Evolutionary conservation across 2,329 filamentous ascomycete species (phyloP), one percentile per base, ranked within the genome.

Genomic region (Diaporthe australafricana): DNA sequence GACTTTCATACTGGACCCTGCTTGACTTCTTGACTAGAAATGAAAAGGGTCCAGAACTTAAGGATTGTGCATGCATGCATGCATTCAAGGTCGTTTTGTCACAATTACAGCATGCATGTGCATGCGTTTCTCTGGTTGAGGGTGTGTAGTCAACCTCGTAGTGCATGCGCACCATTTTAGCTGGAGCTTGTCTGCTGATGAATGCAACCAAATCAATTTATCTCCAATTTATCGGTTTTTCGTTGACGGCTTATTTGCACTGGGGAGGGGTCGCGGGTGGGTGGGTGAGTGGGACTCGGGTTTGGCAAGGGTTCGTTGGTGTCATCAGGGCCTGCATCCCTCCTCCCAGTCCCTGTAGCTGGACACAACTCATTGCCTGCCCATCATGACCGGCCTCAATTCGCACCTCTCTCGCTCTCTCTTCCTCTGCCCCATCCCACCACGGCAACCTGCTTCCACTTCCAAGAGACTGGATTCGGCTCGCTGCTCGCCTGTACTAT

Each of bases 151-250:
- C 3, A 14, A 14, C 17, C 11, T 42, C 16, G 5, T 17, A 45
- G 16, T 45, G 20, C 42, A 16, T 45, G 42, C 20, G 53, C n/a
- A 7, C 6, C n/a, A 40, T 20, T 20, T 42, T 57, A 17, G 35
- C 35, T 22, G 14, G 27, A 57, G 35, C n/a, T 40, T 40, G 12
- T 38, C 30, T 55, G n/a, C 16, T 7, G 32, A 8, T 12, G 3
- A 40, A 5, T 5, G 20, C 11, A n/a, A 20, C 5, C 5, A n/a
- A 16, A 16, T 22, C 5, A 27, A 40, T 57, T 57, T 57, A 57
- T 40, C 55, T 57, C 35, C 12, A 57, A 57, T 57, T 57, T 57
- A 57, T 25, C 55, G 38, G 42, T 22, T 27, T 42, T 7, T 60
- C 22, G 27, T 27, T 5, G 8, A 11, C 7, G 8, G n/a, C 55